Percentiles rank a stretch among this genome's conserved stretches.
Conservation (phyloP, 495 filamentous ascomycete genomes). For the Bathelium albidoporum region DNA sequence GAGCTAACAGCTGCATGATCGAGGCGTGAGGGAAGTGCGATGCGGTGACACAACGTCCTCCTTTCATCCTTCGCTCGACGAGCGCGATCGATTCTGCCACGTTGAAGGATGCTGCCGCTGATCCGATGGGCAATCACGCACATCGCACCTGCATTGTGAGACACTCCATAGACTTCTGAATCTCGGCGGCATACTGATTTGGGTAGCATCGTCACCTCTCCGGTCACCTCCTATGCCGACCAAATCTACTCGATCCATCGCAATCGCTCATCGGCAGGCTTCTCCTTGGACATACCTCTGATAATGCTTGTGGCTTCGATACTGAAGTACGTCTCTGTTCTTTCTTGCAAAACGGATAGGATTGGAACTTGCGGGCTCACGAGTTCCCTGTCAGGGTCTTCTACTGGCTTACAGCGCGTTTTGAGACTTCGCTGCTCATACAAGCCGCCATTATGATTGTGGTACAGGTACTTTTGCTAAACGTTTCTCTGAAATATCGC, state of each 20-base stretch:
- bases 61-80: neutral
- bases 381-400: conserved; percentile 51
- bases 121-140: conserved; percentile 23
- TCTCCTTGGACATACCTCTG: conserved; percentile 81
- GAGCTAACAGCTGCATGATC: too few relatives aligned
- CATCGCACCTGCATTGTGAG: conserved; percentile 33
- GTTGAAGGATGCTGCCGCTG: neutral
- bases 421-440: conserved; percentile 65
- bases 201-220: conserved; percentile 58
- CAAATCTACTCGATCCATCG: conserved; percentile 86
- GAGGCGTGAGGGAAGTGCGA: neutral
- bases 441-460: conserved; percentile 81
- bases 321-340: conserved; percentile 61
- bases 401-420: conserved; percentile 87
- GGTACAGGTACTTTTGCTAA: conserved; percentile 72
- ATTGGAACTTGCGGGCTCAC: neutral
- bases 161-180: neutral
- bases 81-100: neutral
- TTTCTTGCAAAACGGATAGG: too few relatives aligned
- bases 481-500: conserved; percentile 82
- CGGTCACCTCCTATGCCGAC: conserved; percentile 78
- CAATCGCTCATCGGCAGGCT: conserved; percentile 72
- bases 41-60: neutral
- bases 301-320: conserved; percentile 96
- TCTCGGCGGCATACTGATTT: neutral